These are phyloP conservation scores for Plantago rigida DNA, from an alignment of 305 asterid species.

Conservation along the genomic window DNA sequence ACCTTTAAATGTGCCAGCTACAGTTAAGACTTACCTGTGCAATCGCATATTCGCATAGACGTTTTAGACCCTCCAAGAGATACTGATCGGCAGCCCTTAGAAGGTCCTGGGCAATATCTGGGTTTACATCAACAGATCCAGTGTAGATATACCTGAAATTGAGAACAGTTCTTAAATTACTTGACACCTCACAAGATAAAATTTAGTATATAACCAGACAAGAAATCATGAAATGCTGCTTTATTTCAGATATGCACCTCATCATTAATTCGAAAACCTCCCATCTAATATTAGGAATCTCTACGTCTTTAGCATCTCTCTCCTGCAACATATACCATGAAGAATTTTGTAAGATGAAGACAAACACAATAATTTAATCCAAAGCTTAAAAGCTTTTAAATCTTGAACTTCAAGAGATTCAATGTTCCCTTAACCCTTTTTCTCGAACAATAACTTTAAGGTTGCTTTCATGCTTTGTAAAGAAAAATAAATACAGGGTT, in stretches of 20 bases:
- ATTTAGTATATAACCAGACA: no score
- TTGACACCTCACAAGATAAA: no score
- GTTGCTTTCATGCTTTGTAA: no score
- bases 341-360: slow-evolving; percentile 8
- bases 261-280: slow-evolving; percentile 95
- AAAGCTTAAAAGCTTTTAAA: no score
- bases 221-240: no score
- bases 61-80: slow-evolving; percentile 91
- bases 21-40: slow-evolving; percentile 58
- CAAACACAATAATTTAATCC: no score
- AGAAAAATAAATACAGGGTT: no score
- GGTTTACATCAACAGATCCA: slow-evolving; percentile 73
- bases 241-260: slow-evolving; percentile 46
- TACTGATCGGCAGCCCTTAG: slow-evolving; percentile 95
- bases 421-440: neutral
- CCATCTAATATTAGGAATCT: slow-evolving; percentile 95
- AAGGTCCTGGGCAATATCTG: slow-evolving; percentile 88
- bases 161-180: neutral
- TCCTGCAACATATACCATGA: slow-evolving; percentile 45
- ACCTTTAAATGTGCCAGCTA: neutral
- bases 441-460: neutral
- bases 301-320: slow-evolving; percentile 92
- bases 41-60: slow-evolving; percentile 79
- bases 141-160: slow-evolving; percentile 75
- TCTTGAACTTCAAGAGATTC: no score